Evolutionary conservation across 176 grass and related monocot species (phyloP).

Genomic region (Zea luxurians): DNA sequence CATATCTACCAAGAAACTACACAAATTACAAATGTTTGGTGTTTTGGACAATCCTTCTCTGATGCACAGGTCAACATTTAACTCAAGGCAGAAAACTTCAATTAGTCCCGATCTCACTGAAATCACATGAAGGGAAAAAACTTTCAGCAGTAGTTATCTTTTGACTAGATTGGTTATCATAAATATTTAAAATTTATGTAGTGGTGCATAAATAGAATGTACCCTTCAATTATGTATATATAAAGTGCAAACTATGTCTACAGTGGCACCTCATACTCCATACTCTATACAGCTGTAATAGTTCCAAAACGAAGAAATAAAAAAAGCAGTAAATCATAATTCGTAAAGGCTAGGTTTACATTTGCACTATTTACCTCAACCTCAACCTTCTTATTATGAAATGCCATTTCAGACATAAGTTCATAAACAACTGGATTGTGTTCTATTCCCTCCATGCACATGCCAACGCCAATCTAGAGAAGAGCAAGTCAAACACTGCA

Average conservation of each 20-base stretch:
- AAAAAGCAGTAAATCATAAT: conserved; percentile 26
- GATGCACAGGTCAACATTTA: conserved; percentile 2
- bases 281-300: not conserved
- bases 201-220: not conserved
- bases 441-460: conserved; percentile 99
- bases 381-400: conserved; percentile 70
- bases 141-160: not conserved
- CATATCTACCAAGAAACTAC: conserved; percentile 18
- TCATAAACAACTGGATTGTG: conserved; percentile 99
- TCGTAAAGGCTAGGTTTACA: not conserved
- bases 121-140: not conserved
- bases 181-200: conserved; percentile 6
- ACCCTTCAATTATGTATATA: not conserved
- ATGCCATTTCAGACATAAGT: conserved; percentile 98
- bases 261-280: not conserved
- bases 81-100: conserved; percentile 12
- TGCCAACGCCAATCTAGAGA: conserved; percentile 82
- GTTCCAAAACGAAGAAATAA: not conserved
- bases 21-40: not conserved
- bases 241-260: conserved; percentile 1
- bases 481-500: conserved; percentile 15
- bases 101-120: not conserved
- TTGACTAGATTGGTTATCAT: conserved; percentile 7
- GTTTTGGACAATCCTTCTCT: not conserved
- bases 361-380: conserved; percentile 62